These are phyloP conservation scores for Erodium trifolium DNA, from an alignment of 441 rosid species.

Conservation along the genomic window DNA sequence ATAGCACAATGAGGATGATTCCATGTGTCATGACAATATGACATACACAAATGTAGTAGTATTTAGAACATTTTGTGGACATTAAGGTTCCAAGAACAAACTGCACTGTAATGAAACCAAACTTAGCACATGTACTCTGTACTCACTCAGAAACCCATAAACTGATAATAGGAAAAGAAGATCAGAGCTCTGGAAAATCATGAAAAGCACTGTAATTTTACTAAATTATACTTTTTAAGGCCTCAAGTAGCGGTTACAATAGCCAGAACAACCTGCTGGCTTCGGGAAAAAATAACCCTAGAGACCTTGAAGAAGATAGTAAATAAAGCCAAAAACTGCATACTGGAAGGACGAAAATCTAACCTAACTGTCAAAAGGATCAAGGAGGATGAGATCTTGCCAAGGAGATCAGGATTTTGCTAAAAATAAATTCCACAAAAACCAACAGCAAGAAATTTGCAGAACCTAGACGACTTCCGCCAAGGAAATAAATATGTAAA, in stretches of 20 bases:
- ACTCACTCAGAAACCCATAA: not conserved
- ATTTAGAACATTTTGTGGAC: conserved; percentile 1
- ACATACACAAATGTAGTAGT: not conserved
- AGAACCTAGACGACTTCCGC: conserved; percentile 22
- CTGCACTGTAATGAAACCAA: not conserved
- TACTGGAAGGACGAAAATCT: too few relatives aligned
- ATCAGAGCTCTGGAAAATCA: not conserved
- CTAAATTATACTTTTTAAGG: conserved; percentile 16
- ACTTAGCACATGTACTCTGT: not conserved
- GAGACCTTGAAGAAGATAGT: not conserved
- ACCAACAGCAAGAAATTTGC: conserved; percentile 14
- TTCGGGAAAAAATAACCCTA: conserved; percentile 8
- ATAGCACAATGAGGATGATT: too few relatives aligned
- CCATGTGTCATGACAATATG: too few relatives aligned
- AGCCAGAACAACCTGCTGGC: conserved; percentile 13
- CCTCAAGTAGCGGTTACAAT: conserved; percentile 18
- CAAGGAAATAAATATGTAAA: conserved; percentile 10
- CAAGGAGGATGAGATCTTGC: conserved; percentile 8
- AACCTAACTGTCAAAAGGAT: not conserved
- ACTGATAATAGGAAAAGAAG: not conserved
- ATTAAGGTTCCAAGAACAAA: not conserved
- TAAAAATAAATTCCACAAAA: conserved; percentile 9
- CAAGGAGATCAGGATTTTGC: conserved; percentile 10
- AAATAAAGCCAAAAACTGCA: not conserved
- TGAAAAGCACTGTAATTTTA: conserved; percentile 12